Base-by-base conservation (phyloP, 2,329 filamentous ascomycete genomes). In the Apiospora saccharicola region DNA sequence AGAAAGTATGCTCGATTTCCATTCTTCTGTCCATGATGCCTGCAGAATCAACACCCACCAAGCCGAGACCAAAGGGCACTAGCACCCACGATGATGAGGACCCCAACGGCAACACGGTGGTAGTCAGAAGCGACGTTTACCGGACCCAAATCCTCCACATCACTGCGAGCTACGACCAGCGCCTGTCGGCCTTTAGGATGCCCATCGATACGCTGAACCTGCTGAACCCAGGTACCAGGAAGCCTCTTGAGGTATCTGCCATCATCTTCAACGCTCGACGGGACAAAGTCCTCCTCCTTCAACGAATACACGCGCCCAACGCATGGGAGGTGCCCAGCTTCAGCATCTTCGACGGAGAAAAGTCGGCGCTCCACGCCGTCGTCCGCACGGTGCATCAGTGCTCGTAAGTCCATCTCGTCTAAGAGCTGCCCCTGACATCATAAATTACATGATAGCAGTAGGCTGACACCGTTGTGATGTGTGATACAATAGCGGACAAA, bases 261-360 rank as follows among this genome's bases (percentile, higher is more conserved):
- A n/a, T 64, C 22, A 13, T 64, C 16, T 64, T 64, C 57, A 64
- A 64, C 34, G 22, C 34, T 3, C 30, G 41, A 24, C 34, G 22
- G 12, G 57, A 64, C 57, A 64, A 64, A 10, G 34, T 64, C 19
- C 57, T 64, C 34, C 57, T 64, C 30, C 57, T 64, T 22, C 57
- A 64, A n/a, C 57, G 57, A 7, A 14, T 41, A 34, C 57, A 64
- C 34, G 57, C 3, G 8, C 57, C 57, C 5, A 64, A 64, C 57
- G 6, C 57, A 4, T 64, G 57, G 57, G 57, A 64, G 57, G 19
- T 64, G 34, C 57, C 57, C 57, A 64, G 57, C 57, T 64, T 19
- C 57, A 22, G 16, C 57, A 64, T 64, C 34, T n/a, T 41, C 16
- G 57, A 64, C 19, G 34, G 16, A 22, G 57, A 64, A 19, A n/a